A percentile compares a stretch with the other conserved stretches of the same genome.
Evolutionary conservation across 169 alveolate genomes (phyloP).

Genomic region (Theileria parva): DNA sequence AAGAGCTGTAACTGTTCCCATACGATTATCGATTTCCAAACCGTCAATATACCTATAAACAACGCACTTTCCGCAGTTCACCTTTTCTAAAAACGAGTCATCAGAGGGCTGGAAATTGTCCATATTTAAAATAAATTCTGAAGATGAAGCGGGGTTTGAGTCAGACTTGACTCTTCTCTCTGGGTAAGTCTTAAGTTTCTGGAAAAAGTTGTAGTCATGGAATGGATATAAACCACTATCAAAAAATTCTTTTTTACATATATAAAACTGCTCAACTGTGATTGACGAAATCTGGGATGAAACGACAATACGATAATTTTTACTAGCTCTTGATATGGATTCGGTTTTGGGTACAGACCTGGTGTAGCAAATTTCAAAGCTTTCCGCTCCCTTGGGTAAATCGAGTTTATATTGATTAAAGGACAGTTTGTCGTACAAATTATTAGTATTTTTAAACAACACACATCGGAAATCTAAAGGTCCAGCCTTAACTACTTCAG

Average conservation of each 20-base stretch:
- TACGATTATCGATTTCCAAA: neutral
- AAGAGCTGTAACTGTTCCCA: slow-evolving; percentile 3
- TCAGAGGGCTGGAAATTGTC: neutral
- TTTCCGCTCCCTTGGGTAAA: slow-evolving; percentile 8
- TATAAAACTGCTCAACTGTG: slow-evolving; percentile 46
- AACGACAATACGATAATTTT: slow-evolving; percentile 1
- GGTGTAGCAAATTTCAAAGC: slow-evolving; percentile 37
- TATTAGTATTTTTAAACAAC: slow-evolving; percentile 10
- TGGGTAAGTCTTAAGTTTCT: slow-evolving; percentile 1
- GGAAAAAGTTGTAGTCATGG: slow-evolving; percentile 9
- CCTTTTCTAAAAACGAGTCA: neutral
- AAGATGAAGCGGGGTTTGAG: neutral
- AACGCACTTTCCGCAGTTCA: slow-evolving; percentile 3
- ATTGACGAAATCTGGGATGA: slow-evolving; percentile 15
- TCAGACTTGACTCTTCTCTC: neutral
- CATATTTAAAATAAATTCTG: slow-evolving; percentile 13
- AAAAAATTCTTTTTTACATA: neutral
- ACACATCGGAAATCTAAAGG: slow-evolving; percentile 8
- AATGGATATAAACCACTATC: slow-evolving; percentile 6
- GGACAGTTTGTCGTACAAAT: slow-evolving; percentile 18
- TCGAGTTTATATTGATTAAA: slow-evolving; percentile 25
- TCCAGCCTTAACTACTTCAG: neutral
- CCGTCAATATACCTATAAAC: slow-evolving; percentile 20
- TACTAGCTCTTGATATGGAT: too few relatives aligned
- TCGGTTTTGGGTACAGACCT: neutral